These are phyloP conservation scores for Alternaria hordeiaustralica DNA, from an alignment of 2,329 filamentous ascomycete genomes.

Conservation along the genomic window DNA sequence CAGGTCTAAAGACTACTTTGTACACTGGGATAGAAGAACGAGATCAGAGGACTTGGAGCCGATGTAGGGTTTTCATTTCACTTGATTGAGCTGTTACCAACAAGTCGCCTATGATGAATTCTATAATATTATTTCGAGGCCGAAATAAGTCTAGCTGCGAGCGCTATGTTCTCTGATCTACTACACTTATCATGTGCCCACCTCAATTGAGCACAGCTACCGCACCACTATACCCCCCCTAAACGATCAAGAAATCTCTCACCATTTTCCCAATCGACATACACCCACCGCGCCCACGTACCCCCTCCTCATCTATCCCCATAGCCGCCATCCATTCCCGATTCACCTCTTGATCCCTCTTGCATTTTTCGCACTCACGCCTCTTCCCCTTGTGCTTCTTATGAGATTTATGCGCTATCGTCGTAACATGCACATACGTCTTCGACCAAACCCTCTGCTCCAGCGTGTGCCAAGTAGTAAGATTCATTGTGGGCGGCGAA, in stretches of 20 bases:
- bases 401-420: not conserved
- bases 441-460: not conserved
- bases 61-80: too few species aligned
- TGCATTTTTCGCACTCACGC: not conserved
- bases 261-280: not conserved
- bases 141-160: not conserved
- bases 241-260: not conserved
- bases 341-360: not conserved
- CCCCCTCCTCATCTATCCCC: not conserved
- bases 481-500: not conserved
- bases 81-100: too few species aligned
- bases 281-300: not conserved
- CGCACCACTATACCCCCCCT: too few species aligned
- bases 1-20: too few species aligned
- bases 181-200: not conserved
- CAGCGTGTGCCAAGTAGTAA: not conserved
- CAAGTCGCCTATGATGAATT: too few species aligned
- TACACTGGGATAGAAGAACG: too few species aligned
- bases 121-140: not conserved
- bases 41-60: too few species aligned
- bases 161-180: not conserved
- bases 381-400: not conserved
- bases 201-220: not conserved
- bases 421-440: not conserved
- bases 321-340: not conserved